A percentile compares a stretch with the other conserved stretches of the same genome.
Evolutionary conservation across 495 filamentous ascomycete species (phyloP).

Genomic region (Hapsidospora chrysogenum): DNA sequence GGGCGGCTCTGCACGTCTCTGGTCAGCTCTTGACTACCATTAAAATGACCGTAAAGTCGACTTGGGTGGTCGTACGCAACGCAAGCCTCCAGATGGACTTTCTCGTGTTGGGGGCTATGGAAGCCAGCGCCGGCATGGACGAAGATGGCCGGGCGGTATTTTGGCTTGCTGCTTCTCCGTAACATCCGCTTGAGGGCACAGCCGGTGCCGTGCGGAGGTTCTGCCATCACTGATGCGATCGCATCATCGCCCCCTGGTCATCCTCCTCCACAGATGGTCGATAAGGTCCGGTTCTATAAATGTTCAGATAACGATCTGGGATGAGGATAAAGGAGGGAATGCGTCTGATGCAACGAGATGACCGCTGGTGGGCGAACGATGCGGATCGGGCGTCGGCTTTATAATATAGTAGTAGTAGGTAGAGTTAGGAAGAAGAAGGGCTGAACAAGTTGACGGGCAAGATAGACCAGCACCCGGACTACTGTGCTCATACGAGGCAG

Average conservation of each 20-base stretch:
- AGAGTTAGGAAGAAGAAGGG: no score
- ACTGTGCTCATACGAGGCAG: no score
- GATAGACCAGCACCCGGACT: no score
- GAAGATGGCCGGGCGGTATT: conserved; percentile 51
- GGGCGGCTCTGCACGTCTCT: conserved; percentile 45
- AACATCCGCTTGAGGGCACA: conserved; percentile 2
- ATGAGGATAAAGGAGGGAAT: not conserved
- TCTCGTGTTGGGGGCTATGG: conserved; percentile 72
- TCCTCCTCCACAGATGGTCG: not conserved
- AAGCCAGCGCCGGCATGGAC: conserved; percentile 95
- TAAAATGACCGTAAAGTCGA: no score
- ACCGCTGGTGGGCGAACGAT: no score
- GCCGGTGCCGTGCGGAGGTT: not conserved
- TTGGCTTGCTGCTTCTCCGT: not conserved
- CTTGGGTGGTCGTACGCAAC: conserved; percentile 47
- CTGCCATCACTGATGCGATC: not conserved
- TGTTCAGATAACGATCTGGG: not conserved
- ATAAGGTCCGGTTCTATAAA: not conserved
- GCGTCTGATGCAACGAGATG: no score
- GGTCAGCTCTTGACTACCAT: not conserved
- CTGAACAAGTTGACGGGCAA: no score
- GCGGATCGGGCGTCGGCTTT: no score
- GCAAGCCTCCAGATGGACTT: conserved; percentile 67
- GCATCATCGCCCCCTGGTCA: not conserved
- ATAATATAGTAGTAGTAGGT: no score